Evolutionary conservation across 2,329 filamentous ascomycete species (phyloP).

Genomic region (Leptographium procerum): DNA sequence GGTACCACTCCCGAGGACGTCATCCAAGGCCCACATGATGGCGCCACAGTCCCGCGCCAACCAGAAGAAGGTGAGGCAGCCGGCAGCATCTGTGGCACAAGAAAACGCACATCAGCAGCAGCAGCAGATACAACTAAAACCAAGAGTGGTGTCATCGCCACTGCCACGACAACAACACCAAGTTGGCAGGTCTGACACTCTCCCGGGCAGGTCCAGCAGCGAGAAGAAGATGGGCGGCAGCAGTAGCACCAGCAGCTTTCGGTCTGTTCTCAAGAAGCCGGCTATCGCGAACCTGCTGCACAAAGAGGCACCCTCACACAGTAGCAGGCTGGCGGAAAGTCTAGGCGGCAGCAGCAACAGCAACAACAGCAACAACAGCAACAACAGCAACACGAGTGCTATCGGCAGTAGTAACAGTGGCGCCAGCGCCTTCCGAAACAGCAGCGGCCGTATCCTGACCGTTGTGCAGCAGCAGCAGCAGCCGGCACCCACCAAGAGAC

Average conservation of each 20-base stretch:
- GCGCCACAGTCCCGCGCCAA: constrained; percentile 22
- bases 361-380: neutral
- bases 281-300: constrained; percentile 36
- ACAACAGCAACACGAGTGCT: neutral
- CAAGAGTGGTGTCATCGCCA: neutral
- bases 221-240: constrained; percentile 30
- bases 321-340: neutral
- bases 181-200: neutral
- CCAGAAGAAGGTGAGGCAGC: constrained; percentile 33
- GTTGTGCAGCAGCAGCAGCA: neutral
- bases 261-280: constrained; percentile 38
- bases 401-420: neutral
- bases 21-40: constrained; percentile 4
- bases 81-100: constrained; percentile 11
- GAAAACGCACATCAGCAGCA: neutral
- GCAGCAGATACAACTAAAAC: neutral
- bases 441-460: constrained; percentile 4
- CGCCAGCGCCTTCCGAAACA: neutral
- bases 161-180: no score
- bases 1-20: neutral
- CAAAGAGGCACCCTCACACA: constrained; percentile 3
- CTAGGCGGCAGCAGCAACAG: neutral
- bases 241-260: constrained; percentile 24
- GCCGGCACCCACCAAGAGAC: neutral
- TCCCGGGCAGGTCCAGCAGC: neutral